Conservation (phyloP, 495 filamentous ascomycete genomes). For the Neurospora discreta region DNA sequence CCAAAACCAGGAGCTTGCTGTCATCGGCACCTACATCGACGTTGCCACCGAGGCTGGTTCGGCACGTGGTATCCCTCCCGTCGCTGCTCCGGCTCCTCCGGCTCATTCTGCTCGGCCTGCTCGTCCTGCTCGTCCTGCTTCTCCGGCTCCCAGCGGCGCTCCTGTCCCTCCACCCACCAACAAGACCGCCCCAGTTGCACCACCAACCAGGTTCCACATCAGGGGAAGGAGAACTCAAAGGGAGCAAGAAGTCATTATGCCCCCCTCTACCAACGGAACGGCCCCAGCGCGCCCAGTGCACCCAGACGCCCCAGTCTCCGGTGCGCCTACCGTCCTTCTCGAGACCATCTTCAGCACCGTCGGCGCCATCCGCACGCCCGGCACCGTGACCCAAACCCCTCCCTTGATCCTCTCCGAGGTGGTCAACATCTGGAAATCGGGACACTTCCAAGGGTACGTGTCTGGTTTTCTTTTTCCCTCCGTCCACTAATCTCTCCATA, state of each 20-base stretch:
- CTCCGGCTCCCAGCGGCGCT: conserved; percentile 14
- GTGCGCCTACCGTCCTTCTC: conserved; percentile 36
- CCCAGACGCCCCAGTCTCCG: conserved; percentile 7
- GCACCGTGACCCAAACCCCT: conserved; percentile 42
- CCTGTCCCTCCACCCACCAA: neutral
- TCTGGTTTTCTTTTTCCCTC: neutral
- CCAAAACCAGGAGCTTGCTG: conserved; percentile 33
- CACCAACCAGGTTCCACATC: neutral
- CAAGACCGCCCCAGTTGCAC: neutral
- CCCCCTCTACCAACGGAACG: neutral
- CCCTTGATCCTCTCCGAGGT: conserved; percentile 46
- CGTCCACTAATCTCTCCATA: neutral
- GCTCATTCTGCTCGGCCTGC: neutral
- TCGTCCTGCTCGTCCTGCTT: no score
- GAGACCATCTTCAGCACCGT: conserved; percentile 42
- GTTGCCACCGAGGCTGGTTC: conserved; percentile 30
- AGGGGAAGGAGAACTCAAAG: neutral
- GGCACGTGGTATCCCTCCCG: conserved; percentile 3
- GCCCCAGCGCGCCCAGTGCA: neutral
- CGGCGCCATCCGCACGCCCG: conserved; percentile 41
- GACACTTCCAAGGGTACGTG: conserved; percentile 31
- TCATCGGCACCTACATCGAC: conserved; percentile 50
- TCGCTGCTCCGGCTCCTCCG: neutral
- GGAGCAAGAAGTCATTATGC: neutral
- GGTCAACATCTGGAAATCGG: conserved; percentile 35